Conservation (phyloP, 306 rosid species). For the Albizia julibrissin region DNA sequence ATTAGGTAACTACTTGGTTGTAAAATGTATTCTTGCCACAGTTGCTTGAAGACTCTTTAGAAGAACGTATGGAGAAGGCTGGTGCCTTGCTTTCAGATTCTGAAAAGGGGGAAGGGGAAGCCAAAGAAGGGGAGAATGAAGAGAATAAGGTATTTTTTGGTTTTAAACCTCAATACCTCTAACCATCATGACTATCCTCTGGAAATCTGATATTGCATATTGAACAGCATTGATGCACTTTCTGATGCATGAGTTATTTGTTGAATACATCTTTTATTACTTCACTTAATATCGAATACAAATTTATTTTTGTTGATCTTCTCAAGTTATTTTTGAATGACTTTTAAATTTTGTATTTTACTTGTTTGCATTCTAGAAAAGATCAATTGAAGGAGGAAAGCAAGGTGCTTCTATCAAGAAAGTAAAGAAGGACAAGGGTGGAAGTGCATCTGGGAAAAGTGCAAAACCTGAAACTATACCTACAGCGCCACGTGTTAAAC, state of each 20-base stretch:
- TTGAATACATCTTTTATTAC: not conserved
- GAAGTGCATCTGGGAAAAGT: constrained; percentile 64
- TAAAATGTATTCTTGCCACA: constrained; percentile 33
- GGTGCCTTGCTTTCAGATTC: constrained; percentile 78
- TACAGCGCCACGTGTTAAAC: constrained; percentile 87
- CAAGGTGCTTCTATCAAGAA: constrained; percentile 87
- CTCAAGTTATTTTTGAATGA: not conserved
- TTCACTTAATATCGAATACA: not conserved
- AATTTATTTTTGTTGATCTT: not conserved
- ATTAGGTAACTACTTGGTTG: constrained; percentile 24
- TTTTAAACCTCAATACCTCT: constrained; percentile 6
- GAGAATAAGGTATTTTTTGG: constrained; percentile 70
- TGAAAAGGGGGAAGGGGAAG: constrained; percentile 87
- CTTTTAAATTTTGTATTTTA: constrained; percentile 22
- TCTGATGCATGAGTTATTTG: not conserved
- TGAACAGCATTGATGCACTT: constrained; percentile 19
- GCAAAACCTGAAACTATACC: constrained; percentile 65
- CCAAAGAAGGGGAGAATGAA: constrained; percentile 79
- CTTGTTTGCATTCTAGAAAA: constrained; percentile 62
- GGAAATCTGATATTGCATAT: not conserved
- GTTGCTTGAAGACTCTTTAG: constrained; percentile 94
- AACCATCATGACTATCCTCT: not conserved
- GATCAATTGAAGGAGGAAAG: constrained; percentile 81
- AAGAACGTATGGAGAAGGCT: constrained; percentile 84
- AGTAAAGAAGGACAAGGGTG: constrained; percentile 85